Base-by-base conservation (phyloP, 805 yeast genomes). In the Wickerhamomyces pijperi region DNA sequence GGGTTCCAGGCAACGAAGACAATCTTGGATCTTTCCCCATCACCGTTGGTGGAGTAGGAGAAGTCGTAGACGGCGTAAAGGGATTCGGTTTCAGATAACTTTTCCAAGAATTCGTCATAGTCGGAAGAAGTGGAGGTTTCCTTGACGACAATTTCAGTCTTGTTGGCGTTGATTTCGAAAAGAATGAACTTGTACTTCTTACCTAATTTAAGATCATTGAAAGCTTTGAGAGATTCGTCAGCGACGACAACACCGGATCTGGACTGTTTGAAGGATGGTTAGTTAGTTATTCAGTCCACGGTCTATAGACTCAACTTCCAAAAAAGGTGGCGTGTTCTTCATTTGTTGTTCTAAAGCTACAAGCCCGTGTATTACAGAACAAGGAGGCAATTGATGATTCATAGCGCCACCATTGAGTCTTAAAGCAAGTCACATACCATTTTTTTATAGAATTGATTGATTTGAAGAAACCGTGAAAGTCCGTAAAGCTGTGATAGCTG, bases 61-160 rank as follows among this genome's bases (percentile, higher is more conserved):
- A 92, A 90, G 68, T 90, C 97, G 68, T 86, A 92, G 41, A 92
- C 78, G 44, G 97, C 98, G 63, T 92, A 92, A 64, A 88, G 78
- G 68, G 97, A 86, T 60, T 90, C 96, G 61, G 83, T 76, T 70
- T 92, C 98, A 54, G 97, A 96, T 55, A 92, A 76, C 58, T 82
- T 76, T 60, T 76, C 86, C 54, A 90, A 66, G 66, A 92, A 92
- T 31, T 76, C 66, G 55, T 92, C 97, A 67, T 92, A 92, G 52
- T 79, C 82, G 31, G 55, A 57, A 19, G 78, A 82, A 39, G 71
- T 65, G 40, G 96, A 86, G 46, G 90, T 83, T 63, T 81, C 75
- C 56, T 79, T 88, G 45, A 92, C 96, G 41, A 87, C 72, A 61
- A 92, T 92, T 69, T 85, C 80, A 47, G 97, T 87, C 70, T 86